Percentiles rank a stretch among this genome's conserved stretches.
Conservation (phyloP, 805 yeast species). For the Candida peoriensis region DNA sequence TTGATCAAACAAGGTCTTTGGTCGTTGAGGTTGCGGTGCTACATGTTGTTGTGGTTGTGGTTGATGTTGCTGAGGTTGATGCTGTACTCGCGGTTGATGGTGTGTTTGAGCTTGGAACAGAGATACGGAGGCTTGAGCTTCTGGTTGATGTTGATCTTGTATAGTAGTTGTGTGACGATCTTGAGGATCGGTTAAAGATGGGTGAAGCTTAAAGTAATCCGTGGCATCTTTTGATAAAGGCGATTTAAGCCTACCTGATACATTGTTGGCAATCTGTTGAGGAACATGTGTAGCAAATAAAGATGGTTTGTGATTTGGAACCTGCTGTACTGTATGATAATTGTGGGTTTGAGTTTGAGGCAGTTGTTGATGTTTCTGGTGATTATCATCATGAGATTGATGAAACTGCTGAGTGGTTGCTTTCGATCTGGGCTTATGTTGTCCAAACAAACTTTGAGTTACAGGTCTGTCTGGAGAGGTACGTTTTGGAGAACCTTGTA, state of each 20-base stretch:
- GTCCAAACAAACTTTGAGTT: constrained; percentile 6
- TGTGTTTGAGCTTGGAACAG: constrained; percentile 5
- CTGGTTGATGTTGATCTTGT: too few relatives aligned
- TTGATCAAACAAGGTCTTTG: constrained; percentile 19
- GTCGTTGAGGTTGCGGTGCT: constrained; percentile 2
- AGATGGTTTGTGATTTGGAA: too few relatives aligned
- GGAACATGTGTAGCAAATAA: too few relatives aligned
- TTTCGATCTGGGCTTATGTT: not conserved
- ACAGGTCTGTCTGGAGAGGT: too few relatives aligned
- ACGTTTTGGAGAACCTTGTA: too few relatives aligned
- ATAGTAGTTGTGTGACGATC: too few relatives aligned
- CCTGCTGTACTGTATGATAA: too few relatives aligned
- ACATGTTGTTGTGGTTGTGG: constrained; percentile 1
- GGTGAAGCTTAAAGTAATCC: constrained; percentile 1
- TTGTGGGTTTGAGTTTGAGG: too few relatives aligned
- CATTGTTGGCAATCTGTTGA: too few relatives aligned
- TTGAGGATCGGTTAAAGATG: not conserved
- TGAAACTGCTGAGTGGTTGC: not conserved
- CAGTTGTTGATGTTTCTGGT: not conserved
- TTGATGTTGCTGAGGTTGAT: constrained; percentile 1
- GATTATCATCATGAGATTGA: constrained; percentile 1
- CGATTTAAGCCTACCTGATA: too few relatives aligned
- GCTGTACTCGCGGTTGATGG: too few relatives aligned
- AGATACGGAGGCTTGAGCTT: too few relatives aligned
- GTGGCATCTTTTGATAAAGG: constrained; percentile 23